phyloP scores from a whole-genome alignment of 257 asterid species.

The Solanum tarijense region DNA sequence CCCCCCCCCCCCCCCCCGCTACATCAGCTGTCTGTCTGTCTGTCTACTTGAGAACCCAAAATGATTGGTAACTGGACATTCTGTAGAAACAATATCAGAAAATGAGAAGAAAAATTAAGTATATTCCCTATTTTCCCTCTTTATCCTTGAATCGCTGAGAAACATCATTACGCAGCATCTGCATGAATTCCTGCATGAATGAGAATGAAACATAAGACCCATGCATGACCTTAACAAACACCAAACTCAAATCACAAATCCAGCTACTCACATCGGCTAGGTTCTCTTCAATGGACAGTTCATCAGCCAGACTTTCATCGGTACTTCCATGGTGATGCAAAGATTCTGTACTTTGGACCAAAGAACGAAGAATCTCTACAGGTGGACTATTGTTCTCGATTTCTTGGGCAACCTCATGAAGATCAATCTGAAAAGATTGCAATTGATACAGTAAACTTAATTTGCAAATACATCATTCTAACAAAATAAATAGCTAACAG shows the following conservation, averaged over 20 bases:
- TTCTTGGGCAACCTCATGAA: constrained; percentile 32
- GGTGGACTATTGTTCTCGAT: constrained; percentile 33
- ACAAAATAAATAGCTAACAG: background rate
- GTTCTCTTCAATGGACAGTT: constrained; percentile 29
- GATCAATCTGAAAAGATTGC: constrained; percentile 20
- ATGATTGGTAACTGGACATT: background rate
- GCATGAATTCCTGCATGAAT: constrained; percentile 41
- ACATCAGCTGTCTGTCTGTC: background rate
- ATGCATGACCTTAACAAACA: background rate
- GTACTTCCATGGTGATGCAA: constrained; percentile 15
- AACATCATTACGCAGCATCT: constrained; percentile 44
- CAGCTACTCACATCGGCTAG: constrained; percentile 32
- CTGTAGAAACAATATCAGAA: background rate
- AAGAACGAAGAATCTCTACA: constrained; percentile 29
- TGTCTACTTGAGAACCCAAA: background rate
- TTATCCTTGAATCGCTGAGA: constrained; percentile 28
- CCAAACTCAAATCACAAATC: background rate
- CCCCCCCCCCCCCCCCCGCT: background rate
- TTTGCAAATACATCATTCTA: background rate
- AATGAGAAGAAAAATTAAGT: background rate
- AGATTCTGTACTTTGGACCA: constrained; percentile 29
- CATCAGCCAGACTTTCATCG: constrained; percentile 20
- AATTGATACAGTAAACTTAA: background rate
- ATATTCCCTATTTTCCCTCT: background rate
- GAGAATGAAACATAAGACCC: background rate